These are phyloP conservation scores for Globisporangium recalcitrans DNA, from an alignment of 352 stramenopile genomes.

Conservation along the genomic window DNA sequence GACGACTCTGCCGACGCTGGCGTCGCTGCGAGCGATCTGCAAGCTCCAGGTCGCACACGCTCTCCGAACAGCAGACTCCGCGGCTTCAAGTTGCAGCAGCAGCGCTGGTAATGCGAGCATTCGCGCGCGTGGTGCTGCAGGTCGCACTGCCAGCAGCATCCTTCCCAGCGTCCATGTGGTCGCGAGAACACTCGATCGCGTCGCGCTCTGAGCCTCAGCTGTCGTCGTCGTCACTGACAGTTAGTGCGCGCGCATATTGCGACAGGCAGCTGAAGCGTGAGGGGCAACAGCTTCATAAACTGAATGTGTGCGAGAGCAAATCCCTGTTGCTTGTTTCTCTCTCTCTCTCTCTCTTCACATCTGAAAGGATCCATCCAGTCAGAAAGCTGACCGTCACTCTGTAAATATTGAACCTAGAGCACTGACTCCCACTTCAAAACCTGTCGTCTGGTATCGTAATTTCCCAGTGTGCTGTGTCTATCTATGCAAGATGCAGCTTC, in stretches of 20 bases:
- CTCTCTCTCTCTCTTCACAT: conserved; percentile 6
- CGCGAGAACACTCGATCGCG: conserved; percentile 23
- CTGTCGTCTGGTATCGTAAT: not conserved
- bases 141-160: not conserved
- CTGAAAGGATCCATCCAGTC: conserved; percentile 9
- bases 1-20: conserved; percentile 10
- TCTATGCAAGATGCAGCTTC: not conserved
- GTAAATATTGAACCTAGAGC: not conserved
- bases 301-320: not conserved
- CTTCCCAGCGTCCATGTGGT: conserved; percentile 6
- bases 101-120: conserved; percentile 6
- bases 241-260: not conserved
- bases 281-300: too few species aligned
- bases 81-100: conserved; percentile 13
- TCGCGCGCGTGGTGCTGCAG: not conserved
- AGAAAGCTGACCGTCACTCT: not conserved
- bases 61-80: conserved; percentile 10
- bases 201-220: conserved; percentile 26
- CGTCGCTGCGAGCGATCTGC: conserved; percentile 7
- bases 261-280: not conserved
- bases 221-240: not conserved
- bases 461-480: not conserved
- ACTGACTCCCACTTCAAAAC: not conserved
- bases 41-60: conserved; percentile 3
- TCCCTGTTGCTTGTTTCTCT: not conserved